A percentile compares a stretch with the other conserved stretches of the same genome.
Evolutionary conservation across 306 rosid genomes (phyloP).

Genomic region (Medicago arabica): DNA sequence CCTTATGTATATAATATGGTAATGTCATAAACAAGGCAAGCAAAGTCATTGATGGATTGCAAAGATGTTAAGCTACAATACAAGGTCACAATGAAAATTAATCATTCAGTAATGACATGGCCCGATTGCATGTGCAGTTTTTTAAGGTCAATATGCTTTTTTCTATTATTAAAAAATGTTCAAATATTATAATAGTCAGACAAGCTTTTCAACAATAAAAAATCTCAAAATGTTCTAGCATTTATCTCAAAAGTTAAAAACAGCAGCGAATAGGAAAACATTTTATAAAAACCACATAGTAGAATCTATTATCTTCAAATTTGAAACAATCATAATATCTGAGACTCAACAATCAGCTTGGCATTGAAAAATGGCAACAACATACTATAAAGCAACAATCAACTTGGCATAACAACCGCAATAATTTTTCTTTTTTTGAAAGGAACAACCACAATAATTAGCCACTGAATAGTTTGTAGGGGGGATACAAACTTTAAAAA

Average conservation of each 20-base stretch:
- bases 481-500: no score
- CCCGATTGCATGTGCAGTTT: background rate
- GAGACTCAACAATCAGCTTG: background rate
- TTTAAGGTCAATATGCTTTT: background rate
- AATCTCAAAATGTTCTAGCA: background rate
- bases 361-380: background rate
- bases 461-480: background rate
- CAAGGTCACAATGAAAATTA: background rate
- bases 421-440: no score
- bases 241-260: background rate
- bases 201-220: background rate
- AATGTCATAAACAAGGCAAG: slow-evolving; percentile 15
- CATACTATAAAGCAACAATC: background rate
- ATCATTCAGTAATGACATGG: background rate
- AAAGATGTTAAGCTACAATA: background rate
- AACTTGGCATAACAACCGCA: background rate
- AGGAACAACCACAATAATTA: background rate
- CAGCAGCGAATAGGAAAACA: background rate
- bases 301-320: background rate
- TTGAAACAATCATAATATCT: background rate
- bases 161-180: background rate
- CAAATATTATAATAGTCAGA: background rate
- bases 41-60: slow-evolving; percentile 16
- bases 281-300: background rate
- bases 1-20: slow-evolving; percentile 6